These are phyloP conservation scores for Zymoseptoria tritici DNA, from an alignment of 2,329 filamentous ascomycete genomes.

Conservation along the genomic window DNA sequence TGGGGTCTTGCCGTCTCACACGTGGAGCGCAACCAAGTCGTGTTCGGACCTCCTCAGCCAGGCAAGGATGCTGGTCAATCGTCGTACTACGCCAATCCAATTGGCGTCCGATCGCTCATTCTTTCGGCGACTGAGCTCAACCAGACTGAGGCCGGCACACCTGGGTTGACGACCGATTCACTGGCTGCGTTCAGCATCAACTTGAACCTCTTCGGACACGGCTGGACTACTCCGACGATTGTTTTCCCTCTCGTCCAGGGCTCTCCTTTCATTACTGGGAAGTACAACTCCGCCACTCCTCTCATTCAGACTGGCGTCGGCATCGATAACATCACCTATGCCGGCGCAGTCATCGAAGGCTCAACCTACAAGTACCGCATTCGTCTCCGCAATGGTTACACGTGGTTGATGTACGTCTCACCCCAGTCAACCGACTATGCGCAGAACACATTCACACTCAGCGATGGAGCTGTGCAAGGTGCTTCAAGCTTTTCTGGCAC, in stretches of 20 bases:
- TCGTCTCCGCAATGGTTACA: constrained; percentile 59
- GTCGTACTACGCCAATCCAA: constrained; percentile 68
- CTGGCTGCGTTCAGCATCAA: constrained; percentile 54
- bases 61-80: constrained; percentile 46
- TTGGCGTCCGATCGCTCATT: constrained; percentile 73
- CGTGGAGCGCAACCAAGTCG: constrained; percentile 58
- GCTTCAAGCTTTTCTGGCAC: constrained; percentile 63
- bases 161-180: constrained; percentile 43
- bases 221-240: constrained; percentile 49
- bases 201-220: constrained; percentile 55
- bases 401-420: constrained; percentile 75
- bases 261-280: constrained; percentile 75
- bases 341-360: constrained; percentile 48
- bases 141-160: constrained; percentile 40
- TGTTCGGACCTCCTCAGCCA: constrained; percentile 22
- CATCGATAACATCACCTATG: constrained; percentile 56
- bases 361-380: constrained; percentile 71
- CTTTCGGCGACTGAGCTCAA: constrained; percentile 71
- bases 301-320: constrained; percentile 66
- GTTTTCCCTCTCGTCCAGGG: constrained; percentile 82
- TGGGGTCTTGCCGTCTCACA: constrained; percentile 77
- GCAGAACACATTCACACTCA: constrained; percentile 53
- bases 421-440: constrained; percentile 44
- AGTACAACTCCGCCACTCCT: constrained; percentile 62
- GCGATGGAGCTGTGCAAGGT: constrained; percentile 53